Evolutionary conservation across 176 grass and related monocot species (phyloP).

Genomic region (Oryza meridionalis): DNA sequence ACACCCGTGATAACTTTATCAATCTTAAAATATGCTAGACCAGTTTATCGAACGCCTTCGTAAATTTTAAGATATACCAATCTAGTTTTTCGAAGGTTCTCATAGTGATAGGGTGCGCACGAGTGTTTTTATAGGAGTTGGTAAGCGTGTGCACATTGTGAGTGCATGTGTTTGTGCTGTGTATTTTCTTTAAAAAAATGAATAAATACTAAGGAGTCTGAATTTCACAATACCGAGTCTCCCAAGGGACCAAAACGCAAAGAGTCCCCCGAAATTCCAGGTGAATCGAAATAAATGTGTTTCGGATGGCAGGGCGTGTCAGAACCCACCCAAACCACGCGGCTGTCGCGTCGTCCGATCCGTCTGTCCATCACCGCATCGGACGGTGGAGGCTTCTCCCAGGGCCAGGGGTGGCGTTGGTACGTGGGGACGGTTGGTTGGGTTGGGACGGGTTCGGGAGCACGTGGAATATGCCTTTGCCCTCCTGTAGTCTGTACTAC

Average conservation of each 20-base stretch:
- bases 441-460: not conserved
- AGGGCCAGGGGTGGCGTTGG: not conserved
- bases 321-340: not conserved
- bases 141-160: no score
- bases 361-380: not conserved
- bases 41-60: no score
- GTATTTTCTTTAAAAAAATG: no score
- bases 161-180: no score
- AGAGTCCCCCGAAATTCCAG: not conserved
- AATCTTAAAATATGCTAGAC: no score
- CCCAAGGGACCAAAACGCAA: fast-evolving
- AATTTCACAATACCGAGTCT: not conserved
- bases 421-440: not conserved
- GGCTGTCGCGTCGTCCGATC: not conserved
- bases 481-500: not conserved
- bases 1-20: fast-evolving
- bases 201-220: no score
- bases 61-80: no score
- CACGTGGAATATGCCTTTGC: slow-evolving; percentile 36
- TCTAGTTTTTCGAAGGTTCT: no score
- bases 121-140: no score
- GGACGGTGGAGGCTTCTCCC: not conserved
- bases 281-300: slow-evolving; percentile 5
- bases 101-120: no score
- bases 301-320: not conserved